A percentile compares a stretch with the other conserved stretches of the same genome.
Evolutionary conservation across 108 stramenopile species (phyloP).

Genomic region (Discostella stelligeroides): DNA sequence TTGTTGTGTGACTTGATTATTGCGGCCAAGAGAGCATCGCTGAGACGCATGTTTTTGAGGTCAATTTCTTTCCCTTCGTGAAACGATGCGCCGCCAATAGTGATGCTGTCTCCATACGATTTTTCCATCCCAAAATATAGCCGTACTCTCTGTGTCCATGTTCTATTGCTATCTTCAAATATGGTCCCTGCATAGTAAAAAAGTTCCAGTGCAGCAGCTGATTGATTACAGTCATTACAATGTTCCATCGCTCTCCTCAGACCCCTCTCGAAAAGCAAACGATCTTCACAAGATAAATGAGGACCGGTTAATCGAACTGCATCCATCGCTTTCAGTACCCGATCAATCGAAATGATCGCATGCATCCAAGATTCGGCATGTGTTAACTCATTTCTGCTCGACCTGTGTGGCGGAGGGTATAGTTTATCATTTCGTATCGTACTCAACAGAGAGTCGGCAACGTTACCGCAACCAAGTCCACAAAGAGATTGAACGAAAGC

Average conservation of each 20-base stretch:
- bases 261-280: constrained; percentile 37
- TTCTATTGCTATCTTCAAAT: constrained; percentile 10
- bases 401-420: neutral
- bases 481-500: constrained; percentile 53
- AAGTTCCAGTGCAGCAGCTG: constrained; percentile 38
- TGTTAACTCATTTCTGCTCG: neutral
- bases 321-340: constrained; percentile 22
- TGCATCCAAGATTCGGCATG: constrained; percentile 30
- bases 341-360: constrained; percentile 21
- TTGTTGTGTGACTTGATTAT: constrained; percentile 27
- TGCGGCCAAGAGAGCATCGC: constrained; percentile 34
- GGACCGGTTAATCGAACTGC: neutral
- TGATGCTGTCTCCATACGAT: constrained; percentile 3
- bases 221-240: constrained; percentile 38
- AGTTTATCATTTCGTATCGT: neutral
- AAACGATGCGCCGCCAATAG: constrained; percentile 17
- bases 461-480: constrained; percentile 45
- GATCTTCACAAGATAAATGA: constrained; percentile 8
- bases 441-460: constrained; percentile 11
- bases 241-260: constrained; percentile 38
- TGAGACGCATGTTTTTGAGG: constrained; percentile 8
- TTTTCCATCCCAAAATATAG: constrained; percentile 18
- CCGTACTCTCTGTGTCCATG: constrained; percentile 22
- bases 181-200: constrained; percentile 20
- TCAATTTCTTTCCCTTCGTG: constrained; percentile 13